phyloP scores from a whole-genome alignment of 345 rosid species.

The Boechera stricta region DNA sequence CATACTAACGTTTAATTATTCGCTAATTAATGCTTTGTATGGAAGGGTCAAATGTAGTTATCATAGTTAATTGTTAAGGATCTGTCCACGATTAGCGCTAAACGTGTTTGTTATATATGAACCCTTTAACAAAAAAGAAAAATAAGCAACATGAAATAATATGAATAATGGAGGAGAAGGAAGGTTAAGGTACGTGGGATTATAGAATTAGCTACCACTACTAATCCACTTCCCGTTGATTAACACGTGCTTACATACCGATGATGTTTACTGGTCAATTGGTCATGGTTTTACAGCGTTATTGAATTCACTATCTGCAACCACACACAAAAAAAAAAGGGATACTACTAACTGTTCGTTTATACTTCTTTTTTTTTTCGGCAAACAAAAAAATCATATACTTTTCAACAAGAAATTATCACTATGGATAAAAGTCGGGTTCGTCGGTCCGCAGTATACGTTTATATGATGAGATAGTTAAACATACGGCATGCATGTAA shows the following conservation, averaged over 20 bases:
- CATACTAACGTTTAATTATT: slow-evolving; percentile 2
- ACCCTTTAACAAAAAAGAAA: background rate
- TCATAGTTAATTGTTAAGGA: background rate
- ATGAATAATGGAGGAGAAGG: slow-evolving; percentile 5
- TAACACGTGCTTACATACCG: background rate
- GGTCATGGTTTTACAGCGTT: background rate
- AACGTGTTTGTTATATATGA: slow-evolving; percentile 6
- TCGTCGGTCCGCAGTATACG: too few relatives aligned
- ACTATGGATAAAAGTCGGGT: too few relatives aligned
- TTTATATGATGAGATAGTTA: too few relatives aligned
- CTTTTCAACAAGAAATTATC: too few relatives aligned
- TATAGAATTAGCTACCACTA: slow-evolving; percentile 7
- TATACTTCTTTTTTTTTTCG: too few relatives aligned
- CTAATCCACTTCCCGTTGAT: slow-evolving; percentile 16
- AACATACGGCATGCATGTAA: too few relatives aligned
- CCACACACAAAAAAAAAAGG: background rate
- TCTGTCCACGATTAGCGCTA: slow-evolving; percentile 1
- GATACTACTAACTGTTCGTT: background rate
- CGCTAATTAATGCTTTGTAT: background rate
- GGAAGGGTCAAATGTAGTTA: background rate
- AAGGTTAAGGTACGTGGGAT: background rate
- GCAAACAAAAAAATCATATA: too few relatives aligned
- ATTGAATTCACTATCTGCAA: background rate
- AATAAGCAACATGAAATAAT: background rate
- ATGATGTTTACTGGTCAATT: background rate